Percentiles rank a stretch among this genome's conserved stretches.
These are phyloP conservation scores for Tricholoma bakamatsutake DNA, from an alignment of 768 basidiomycete species.

Conservation along the genomic window DNA sequence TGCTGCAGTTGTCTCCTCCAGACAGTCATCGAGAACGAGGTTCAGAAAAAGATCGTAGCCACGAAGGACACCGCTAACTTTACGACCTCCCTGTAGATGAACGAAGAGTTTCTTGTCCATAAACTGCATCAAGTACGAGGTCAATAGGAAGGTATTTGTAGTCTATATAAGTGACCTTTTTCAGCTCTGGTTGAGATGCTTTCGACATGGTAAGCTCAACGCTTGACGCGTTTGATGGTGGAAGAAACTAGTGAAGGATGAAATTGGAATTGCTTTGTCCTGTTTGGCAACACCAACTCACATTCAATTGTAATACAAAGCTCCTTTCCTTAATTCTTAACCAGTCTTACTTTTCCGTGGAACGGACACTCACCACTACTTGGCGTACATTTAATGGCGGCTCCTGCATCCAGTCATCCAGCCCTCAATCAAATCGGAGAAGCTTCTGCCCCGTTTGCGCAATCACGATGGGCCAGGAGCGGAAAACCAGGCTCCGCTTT, in stretches of 20 bases:
- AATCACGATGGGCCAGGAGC: slow-evolving; percentile 39
- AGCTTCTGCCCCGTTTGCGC: slow-evolving; percentile 24
- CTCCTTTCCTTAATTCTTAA: neutral
- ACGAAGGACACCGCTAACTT: slow-evolving; percentile 90
- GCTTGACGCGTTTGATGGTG: slow-evolving; percentile 6
- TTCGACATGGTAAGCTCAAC: slow-evolving; percentile 66
- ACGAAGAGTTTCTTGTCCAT: slow-evolving; percentile 99
- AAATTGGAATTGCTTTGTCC: slow-evolving; percentile 23
- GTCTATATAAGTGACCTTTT: slow-evolving; percentile 67
- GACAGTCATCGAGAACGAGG: slow-evolving; percentile 91
- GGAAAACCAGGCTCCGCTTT: slow-evolving; percentile 45
- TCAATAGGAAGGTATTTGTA: slow-evolving; percentile 2
- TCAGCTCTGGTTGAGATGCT: slow-evolving; percentile 94
- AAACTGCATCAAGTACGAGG: slow-evolving; percentile 48
- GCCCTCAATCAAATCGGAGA: slow-evolving; percentile 18
- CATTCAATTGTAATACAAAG: neutral
- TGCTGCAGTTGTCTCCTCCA: slow-evolving; percentile 86
- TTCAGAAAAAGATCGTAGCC: slow-evolving; percentile 99
- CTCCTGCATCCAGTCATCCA: slow-evolving; percentile 28
- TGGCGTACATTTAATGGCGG: slow-evolving; percentile 30
- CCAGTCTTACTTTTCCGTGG: neutral
- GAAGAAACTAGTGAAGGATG: slow-evolving; percentile 5
- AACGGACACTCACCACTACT: neutral
- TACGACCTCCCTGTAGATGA: slow-evolving; percentile 89
- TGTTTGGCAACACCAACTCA: slow-evolving; percentile 25